These are phyloP conservation scores for Amanita phalloides DNA, from an alignment of 768 basidiomycete genomes.

Conservation along the genomic window DNA sequence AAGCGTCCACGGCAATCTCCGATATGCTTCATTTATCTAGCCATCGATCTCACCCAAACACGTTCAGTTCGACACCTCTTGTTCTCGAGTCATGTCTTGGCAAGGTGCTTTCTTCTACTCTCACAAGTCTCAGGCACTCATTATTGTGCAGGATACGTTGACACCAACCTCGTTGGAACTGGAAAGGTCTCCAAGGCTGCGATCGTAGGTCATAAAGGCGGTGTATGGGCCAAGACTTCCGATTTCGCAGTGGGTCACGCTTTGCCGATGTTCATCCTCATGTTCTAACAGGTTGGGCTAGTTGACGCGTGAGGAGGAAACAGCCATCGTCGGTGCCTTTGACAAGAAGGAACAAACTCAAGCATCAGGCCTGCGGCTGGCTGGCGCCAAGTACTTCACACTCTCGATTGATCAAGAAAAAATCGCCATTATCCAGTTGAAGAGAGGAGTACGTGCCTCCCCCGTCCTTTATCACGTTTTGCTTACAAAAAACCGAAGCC, in stretches of 20 bases:
- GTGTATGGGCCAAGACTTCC: conserved; percentile 60
- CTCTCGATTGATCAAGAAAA: conserved; percentile 31
- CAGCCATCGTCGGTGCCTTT: conserved; percentile 40
- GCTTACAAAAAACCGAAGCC: conserved; percentile 29
- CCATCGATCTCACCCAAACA: not conserved
- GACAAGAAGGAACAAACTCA: conserved; percentile 26
- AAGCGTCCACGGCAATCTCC: not conserved
- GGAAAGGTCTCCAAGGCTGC: conserved; percentile 71
- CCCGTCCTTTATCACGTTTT: not conserved
- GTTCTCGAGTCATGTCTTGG: conserved; percentile 1
- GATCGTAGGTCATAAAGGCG: conserved; percentile 62
- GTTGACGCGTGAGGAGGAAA: conserved; percentile 59
- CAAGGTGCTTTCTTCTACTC: not conserved
- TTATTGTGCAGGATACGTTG: conserved; percentile 57
- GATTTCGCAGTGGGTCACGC: conserved; percentile 44
- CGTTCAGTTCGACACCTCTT: not conserved
- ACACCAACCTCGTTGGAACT: conserved; percentile 65
- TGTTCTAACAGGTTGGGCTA: conserved; percentile 15
- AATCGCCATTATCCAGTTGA: conserved; percentile 47
- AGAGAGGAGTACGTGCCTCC: conserved; percentile 52
- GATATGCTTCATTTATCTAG: not conserved
- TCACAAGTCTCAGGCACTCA: not conserved
- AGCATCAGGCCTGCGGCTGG: conserved; percentile 52
- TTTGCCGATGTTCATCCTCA: not conserved
- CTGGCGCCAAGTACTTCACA: conserved; percentile 67